These are phyloP conservation scores for Daldinia caldariorum DNA, from an alignment of 495 filamentous ascomycete species.

Conservation along the genomic window DNA sequence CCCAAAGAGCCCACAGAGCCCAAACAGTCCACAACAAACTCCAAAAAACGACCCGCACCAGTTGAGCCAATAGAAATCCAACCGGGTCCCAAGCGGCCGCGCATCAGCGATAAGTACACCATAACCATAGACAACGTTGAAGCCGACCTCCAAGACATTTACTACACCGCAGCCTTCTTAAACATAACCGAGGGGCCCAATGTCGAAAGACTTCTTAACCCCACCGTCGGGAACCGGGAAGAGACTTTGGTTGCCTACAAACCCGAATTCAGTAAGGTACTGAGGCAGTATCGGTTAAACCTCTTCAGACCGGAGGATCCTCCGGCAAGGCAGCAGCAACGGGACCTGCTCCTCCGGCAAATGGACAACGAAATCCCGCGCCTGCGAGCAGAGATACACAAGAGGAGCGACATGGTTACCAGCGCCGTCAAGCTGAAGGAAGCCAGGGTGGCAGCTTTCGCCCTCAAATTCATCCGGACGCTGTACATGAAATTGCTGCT, in stretches of 20 bases:
- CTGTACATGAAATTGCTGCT: conserved; percentile 28
- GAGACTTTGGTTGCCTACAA: conserved; percentile 9
- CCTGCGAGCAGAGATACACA: background rate
- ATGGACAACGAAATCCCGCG: conserved; percentile 4
- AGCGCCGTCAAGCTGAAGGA: conserved; percentile 4
- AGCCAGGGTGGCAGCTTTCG: conserved; percentile 6
- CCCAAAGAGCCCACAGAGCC: background rate
- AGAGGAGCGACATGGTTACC: background rate
- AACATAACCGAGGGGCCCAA: background rate
- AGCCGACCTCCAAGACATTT: conserved; percentile 28
- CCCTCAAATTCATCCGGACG: conserved; percentile 28
- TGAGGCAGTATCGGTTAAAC: conserved; percentile 1
- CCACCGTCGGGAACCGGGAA: conserved; percentile 14
- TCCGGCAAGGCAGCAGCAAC: conserved; percentile 1
- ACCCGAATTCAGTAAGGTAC: background rate
- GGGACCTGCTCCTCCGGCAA: background rate
- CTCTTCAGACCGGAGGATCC: conserved; percentile 7
- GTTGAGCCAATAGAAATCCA: background rate
- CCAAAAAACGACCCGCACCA: conserved; percentile 6
- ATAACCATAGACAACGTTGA: conserved; percentile 21
- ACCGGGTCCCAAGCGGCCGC: conserved; percentile 4
- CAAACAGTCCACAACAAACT: too few species aligned
- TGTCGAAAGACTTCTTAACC: conserved; percentile 15
- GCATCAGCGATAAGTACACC: background rate
- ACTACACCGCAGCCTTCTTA: conserved; percentile 9